Evolutionary conservation across 768 basidiomycete genomes (phyloP), one percentile per base, ranked within the genome.

Genomic region (Russula emetica): DNA sequence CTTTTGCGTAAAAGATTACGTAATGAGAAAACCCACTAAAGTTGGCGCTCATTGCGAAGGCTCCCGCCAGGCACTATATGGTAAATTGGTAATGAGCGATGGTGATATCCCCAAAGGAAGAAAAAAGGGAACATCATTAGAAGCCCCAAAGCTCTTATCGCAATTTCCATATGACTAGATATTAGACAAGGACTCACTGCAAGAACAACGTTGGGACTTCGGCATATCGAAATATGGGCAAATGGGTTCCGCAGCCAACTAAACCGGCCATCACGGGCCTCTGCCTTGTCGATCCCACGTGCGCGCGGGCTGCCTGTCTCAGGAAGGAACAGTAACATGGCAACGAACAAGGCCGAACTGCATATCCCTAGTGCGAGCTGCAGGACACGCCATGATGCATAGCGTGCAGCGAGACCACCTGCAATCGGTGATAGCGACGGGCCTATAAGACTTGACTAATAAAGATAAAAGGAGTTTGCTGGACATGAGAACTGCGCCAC

Each of bases 221-320:
- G 76, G 4, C 88, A 73, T 9, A 87, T 69, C 44, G 70, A 63
- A 5, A 88, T 69, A 34, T 82, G 78, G 7, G 71, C 67, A 38
- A 90, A 74, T 0, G 87, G 87, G 70, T 89, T 90, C 24, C 11
- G 42, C 10, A 90, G 63, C 70, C 80, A 80, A 0, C 83, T 74
- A 55, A 78, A 74, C 45, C 64, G 61, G 2, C 8, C 18, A 49
- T 45, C 65, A 52, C 34, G 64, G 18, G 38, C 34, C 30, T 54
- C 51, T 26, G 24, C 67, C 51, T 82, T 82, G 58, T 86, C 85
- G 2, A 86, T 75, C 0, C 85, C 82, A 44, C 79, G 75, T 0
- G 79, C 70, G 8, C 83, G 80, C 0, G 87, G 86, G 67, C 86
- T 84, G 55, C 80, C 82, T 2, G 87, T 89, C 68, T 90, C 88